Conservation (phyloP, 306 rosid genomes). For the Boehmeria nivea region DNA sequence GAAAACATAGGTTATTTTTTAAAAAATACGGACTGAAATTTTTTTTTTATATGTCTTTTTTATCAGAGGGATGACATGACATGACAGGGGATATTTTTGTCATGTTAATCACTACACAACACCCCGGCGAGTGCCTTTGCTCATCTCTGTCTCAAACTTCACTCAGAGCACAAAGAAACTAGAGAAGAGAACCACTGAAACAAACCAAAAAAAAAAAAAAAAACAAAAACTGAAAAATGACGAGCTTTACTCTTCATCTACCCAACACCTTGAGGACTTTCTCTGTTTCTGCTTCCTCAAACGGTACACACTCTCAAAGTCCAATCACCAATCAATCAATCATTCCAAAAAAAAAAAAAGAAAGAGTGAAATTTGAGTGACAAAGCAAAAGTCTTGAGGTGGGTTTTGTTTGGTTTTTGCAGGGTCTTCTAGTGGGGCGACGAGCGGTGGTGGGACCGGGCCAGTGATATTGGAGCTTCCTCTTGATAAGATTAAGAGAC, state of each 20-base stretch:
- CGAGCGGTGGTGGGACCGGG: constrained; percentile 47
- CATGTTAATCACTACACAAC: too few relatives aligned
- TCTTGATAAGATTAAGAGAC: constrained; percentile 80
- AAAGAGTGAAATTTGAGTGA: neutral
- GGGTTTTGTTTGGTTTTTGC: neutral
- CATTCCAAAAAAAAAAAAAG: neutral
- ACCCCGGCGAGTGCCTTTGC: too few relatives aligned
- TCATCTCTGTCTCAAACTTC: too few relatives aligned
- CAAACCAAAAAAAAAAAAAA: too few relatives aligned
- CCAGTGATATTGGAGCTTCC: constrained; percentile 93
- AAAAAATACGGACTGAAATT: too few relatives aligned
- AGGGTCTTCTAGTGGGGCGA: constrained; percentile 45
- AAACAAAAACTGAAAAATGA: constrained; percentile 54
- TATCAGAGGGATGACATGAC: too few relatives aligned
- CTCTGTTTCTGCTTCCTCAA: constrained; percentile 62
- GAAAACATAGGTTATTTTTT: too few relatives aligned
- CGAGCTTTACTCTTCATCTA: constrained; percentile 49
- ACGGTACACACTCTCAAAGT: constrained; percentile 34
- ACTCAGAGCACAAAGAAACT: too few relatives aligned
- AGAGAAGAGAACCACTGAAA: too few relatives aligned
- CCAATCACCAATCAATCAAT: neutral
- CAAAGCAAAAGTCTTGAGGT: neutral
- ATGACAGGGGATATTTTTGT: too few relatives aligned
- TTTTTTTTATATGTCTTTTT: too few relatives aligned
- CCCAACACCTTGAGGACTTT: constrained; percentile 59